Percentiles rank a stretch among this genome's conserved stretches.
Conservation (phyloP, 2,329 filamentous ascomycete species). For the Cladobotryum mycophilum region DNA sequence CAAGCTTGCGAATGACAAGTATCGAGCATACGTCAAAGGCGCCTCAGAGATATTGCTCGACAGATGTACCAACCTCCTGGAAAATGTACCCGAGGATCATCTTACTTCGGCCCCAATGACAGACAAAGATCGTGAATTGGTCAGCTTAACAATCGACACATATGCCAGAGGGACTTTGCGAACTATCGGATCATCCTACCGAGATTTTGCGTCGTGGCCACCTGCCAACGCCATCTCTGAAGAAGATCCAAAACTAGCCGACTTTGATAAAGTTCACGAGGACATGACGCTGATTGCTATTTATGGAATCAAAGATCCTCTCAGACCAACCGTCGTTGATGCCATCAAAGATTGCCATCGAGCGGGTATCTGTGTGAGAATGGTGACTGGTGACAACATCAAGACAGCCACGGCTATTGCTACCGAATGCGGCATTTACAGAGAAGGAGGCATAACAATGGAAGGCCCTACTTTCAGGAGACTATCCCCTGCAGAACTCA, state of each 20-base stretch:
- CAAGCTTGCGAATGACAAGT: constrained; percentile 34
- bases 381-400: constrained; percentile 47
- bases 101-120: not conserved
- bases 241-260: constrained; percentile 46
- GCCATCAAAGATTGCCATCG: constrained; percentile 54
- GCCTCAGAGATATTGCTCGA: constrained; percentile 48
- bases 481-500: constrained; percentile 46
- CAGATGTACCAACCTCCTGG: constrained; percentile 25
- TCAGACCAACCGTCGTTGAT: constrained; percentile 52
- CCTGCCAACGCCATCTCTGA: constrained; percentile 53
- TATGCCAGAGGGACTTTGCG: constrained; percentile 63
- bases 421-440: constrained; percentile 57
- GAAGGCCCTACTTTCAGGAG: constrained; percentile 58
- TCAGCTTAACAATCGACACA: constrained; percentile 46
- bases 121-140: constrained; percentile 38
- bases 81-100: not conserved
- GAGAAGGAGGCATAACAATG: constrained; percentile 56
- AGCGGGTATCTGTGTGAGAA: constrained; percentile 58
- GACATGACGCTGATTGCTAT: constrained; percentile 67
- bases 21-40: constrained; percentile 48
- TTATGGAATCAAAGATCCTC: constrained; percentile 59
- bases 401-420: constrained; percentile 60
- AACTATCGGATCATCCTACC: constrained; percentile 67
- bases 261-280: constrained; percentile 48
- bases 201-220: constrained; percentile 67